Percentiles rank a stretch among this genome's conserved stretches.
Evolutionary conservation across 106 monocot genomes (phyloP).

Genomic region (Dendrobium nobile): DNA sequence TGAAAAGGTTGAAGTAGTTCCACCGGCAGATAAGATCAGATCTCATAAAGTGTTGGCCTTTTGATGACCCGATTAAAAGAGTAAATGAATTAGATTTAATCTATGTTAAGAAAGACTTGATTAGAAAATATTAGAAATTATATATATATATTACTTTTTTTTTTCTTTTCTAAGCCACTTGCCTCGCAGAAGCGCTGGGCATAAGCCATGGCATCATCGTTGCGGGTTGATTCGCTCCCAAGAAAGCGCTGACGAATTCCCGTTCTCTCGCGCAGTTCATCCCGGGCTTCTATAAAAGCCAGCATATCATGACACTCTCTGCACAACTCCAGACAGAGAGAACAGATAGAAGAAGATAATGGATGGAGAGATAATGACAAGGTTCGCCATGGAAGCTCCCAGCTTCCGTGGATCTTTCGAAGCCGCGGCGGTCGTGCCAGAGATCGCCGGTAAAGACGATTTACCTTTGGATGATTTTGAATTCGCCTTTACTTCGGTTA

Average conservation of each 20-base stretch:
- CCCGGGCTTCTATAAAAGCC: background rate
- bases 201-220: background rate
- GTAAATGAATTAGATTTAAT: no score
- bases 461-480: slow-evolving; percentile 3
- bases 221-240: background rate
- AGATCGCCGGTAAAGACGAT: background rate
- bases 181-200: no score
- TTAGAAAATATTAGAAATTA: no score
- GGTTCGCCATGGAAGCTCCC: background rate
- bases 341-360: background rate
- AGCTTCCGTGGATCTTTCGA: background rate
- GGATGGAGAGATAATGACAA: background rate
- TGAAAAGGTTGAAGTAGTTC: no score
- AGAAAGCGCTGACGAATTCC: background rate
- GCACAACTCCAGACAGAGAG: background rate
- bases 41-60: no score
- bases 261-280: background rate
- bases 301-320: background rate
- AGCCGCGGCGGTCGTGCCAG: background rate
- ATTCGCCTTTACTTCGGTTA: slow-evolving; percentile 1
- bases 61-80: no score
- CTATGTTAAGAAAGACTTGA: no score
- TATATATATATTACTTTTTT: no score
- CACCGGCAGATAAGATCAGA: no score
- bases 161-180: no score